phyloP scores from a whole-genome alignment of 129 eudicot genomes.

The Lactuca sativa region DNA sequence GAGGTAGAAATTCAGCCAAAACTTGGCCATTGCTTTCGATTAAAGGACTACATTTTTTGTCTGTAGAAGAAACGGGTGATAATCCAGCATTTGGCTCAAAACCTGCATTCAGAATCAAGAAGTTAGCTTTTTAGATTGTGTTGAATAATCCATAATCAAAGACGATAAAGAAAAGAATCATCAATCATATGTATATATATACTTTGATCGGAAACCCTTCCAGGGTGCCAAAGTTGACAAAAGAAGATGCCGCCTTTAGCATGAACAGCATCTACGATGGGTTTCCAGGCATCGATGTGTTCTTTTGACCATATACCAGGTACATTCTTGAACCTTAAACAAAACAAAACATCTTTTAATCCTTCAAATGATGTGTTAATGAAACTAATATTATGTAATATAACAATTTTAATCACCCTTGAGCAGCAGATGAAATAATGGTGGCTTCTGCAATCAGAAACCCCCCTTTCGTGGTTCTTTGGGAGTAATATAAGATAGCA shows the following conservation, averaged over 20 bases:
- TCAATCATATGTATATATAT: neutral
- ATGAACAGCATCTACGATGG: slow-evolving; percentile 54
- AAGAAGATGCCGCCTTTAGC: slow-evolving; percentile 54
- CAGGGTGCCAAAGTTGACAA: slow-evolving; percentile 64
- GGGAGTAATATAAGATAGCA: slow-evolving; percentile 39
- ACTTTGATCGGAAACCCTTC: slow-evolving; percentile 40
- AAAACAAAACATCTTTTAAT: slow-evolving; percentile 2
- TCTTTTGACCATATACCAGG: slow-evolving; percentile 57
- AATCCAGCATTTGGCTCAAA: slow-evolving; percentile 33
- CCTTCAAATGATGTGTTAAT: neutral
- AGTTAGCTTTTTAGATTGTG: slow-evolving; percentile 18
- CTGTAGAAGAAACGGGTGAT: slow-evolving; percentile 38
- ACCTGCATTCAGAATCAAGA: slow-evolving; percentile 16
- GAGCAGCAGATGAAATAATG: slow-evolving; percentile 36
- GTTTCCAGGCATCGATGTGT: slow-evolving; percentile 57
- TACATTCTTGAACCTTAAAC: slow-evolving; percentile 3
- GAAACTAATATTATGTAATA: neutral
- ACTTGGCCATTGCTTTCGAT: slow-evolving; percentile 11
- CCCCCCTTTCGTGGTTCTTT: slow-evolving; percentile 43
- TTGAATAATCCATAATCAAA: neutral
- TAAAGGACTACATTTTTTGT: slow-evolving; percentile 20
- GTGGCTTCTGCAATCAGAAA: slow-evolving; percentile 44
- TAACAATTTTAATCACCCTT: slow-evolving; percentile 19
- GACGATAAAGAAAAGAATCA: neutral
- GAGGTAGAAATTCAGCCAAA: slow-evolving; percentile 17